phyloP scores from a whole-genome alignment of 2,329 filamentous ascomycete species.

The Pyrenophora tritici-repentis region DNA sequence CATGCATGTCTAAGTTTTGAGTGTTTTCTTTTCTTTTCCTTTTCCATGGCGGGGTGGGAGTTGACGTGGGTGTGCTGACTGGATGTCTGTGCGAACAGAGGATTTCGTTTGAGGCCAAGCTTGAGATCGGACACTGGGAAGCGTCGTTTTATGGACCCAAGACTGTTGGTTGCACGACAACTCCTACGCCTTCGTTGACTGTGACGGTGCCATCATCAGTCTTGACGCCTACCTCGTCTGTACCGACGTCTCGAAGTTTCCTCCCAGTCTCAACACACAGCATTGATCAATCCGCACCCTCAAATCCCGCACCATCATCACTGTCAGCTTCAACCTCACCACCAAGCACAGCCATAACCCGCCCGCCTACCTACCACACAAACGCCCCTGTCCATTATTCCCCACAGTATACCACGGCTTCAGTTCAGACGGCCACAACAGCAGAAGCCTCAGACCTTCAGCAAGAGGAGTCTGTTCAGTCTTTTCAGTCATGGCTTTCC shows the following conservation, averaged over 20 bases:
- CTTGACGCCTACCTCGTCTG: neutral
- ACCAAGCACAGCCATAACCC: neutral
- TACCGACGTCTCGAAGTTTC: neutral
- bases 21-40: neutral
- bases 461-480: neutral
- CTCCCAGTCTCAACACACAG: neutral
- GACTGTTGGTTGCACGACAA: slow-evolving; percentile 3
- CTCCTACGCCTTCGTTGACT: neutral
- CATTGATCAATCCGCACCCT: neutral
- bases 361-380: neutral
- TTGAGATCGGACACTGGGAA: slow-evolving; percentile 5
- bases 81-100: neutral
- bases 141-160: neutral
- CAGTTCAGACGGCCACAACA: neutral
- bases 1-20: slow-evolving; percentile 28
- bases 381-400: neutral
- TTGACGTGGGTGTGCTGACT: slow-evolving; percentile 7
- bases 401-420: neutral
- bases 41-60: neutral
- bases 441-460: neutral
- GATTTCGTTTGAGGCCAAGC: slow-evolving; percentile 6
- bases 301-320: neutral
- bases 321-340: neutral
- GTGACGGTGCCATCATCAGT: neutral
- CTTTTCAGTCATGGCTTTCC: slow-evolving; percentile 20